Evolutionary conservation across 192 early-diverging fungal species (phyloP).

Genomic region (Oehlia diaphana): DNA sequence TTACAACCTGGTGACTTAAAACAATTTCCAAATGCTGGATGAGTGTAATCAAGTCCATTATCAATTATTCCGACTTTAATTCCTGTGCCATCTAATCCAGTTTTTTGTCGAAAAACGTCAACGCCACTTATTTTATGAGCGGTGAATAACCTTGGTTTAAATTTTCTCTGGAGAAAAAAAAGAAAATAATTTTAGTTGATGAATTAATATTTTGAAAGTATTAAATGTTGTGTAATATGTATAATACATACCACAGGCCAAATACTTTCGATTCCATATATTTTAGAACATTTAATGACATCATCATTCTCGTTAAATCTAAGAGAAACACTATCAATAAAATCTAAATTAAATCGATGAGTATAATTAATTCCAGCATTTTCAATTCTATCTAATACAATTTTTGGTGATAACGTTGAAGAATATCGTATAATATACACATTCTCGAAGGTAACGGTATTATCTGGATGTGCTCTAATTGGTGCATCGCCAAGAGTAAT

Average conservation of each 20-base stretch:
- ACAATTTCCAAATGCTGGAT: slow-evolving; percentile 67
- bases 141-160: background rate
- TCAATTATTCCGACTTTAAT: slow-evolving; percentile 62
- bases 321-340: slow-evolving; percentile 51
- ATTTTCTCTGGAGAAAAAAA: background rate
- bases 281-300: slow-evolving; percentile 31
- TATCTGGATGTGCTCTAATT: background rate
- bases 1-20: slow-evolving; percentile 62
- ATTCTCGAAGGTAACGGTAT: background rate
- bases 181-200: background rate
- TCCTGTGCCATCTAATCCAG: slow-evolving; percentile 30
- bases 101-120: slow-evolving; percentile 3
- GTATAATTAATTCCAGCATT: background rate
- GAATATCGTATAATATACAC: background rate
- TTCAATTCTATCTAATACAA: background rate
- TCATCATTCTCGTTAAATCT: slow-evolving; percentile 36
- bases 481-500: background rate
- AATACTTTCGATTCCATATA: slow-evolving; percentile 41
- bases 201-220: too few relatives aligned
- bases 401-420: background rate
- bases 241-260: slow-evolving; percentile 46
- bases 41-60: slow-evolving; percentile 57
- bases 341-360: background rate
- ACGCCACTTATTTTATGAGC: background rate
- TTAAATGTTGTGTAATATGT: too few relatives aligned